A percentile compares a stretch with the other conserved stretches of the same genome.
Evolutionary conservation across 192 early-diverging fungal species (phyloP).

Genomic region (Entrophospora sp.): DNA sequence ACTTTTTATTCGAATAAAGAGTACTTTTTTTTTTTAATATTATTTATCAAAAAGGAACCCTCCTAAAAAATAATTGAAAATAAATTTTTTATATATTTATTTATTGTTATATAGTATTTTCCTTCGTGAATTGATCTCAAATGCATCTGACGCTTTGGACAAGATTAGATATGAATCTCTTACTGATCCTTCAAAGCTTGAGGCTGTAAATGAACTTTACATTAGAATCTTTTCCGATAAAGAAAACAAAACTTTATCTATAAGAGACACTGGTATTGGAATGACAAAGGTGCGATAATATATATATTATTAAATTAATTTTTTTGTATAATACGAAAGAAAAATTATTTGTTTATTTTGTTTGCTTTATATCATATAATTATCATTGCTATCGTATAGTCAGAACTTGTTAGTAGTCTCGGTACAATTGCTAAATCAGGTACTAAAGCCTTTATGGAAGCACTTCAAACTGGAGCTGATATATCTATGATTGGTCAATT

Average conservation of each 20-base stretch:
- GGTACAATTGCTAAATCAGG: no score
- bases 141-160: slow-evolving; percentile 86
- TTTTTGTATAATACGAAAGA: no score
- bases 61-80: background rate
- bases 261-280: no score
- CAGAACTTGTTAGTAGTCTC: slow-evolving; percentile 96
- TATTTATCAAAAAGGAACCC: background rate
- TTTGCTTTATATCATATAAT: no score
- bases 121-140: slow-evolving; percentile 95
- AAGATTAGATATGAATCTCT: slow-evolving; percentile 97
- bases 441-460: slow-evolving; percentile 99
- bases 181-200: slow-evolving; percentile 86
- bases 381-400: slow-evolving; percentile 23
- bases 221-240: slow-evolving; percentile 86
- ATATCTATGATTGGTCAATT: no score
- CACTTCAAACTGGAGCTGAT: no score
- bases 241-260: slow-evolving; percentile 77
- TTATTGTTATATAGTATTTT: slow-evolving; percentile 98
- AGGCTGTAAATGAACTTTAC: slow-evolving; percentile 87
- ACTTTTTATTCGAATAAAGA: slow-evolving; percentile 98
- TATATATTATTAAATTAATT: no score
- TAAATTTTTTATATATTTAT: no score
- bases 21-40: background rate
- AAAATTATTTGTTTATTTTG: no score
- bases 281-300: no score